Evolutionary conservation across 2,329 filamentous ascomycete genomes (phyloP), one percentile per base, ranked within the genome.

Genomic region (Exserohilum rostratum): DNA sequence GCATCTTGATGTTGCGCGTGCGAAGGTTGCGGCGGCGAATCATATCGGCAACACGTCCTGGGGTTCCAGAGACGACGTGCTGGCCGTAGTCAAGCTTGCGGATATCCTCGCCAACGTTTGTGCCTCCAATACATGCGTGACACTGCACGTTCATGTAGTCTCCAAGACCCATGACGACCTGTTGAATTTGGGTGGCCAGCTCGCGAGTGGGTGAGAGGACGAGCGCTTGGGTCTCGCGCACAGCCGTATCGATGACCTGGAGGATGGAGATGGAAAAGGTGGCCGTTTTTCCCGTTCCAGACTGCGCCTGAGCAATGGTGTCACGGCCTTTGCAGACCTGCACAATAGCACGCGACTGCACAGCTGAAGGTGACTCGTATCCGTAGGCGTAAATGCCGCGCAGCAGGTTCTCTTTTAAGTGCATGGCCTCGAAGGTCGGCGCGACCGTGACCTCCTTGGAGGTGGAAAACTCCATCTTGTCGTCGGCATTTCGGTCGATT

Each of bases 91-190:
- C 92, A 58, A 99, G 90, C 80, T 96, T 96, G 76, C 91, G 89
- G 67, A 99, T 99, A 74, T 99, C 95, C 75, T 98, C 95, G 67
- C 95, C 92, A 33, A 99, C 93, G 72, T 96, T 98, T 65, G 95
- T 99, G 57, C 95, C 95, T 65, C 95, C 95, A 70, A 99, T 98
- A 78, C 95, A 99, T 55, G 95, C 93, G 71, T 99, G 95, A 80
- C 95, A 99, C 79, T 99, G 93, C 3, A 99, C 91, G 74, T 97
- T 97, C 95, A 99, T 98, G 83, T 97, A 99, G 78, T 99, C 95
- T 64, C 95, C 95, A n/a, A 99, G 86, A n/a, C 95, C 95, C 87
- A 98, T 96, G 67, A 99, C 90, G 55, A 99, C 95, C 31, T 91
- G 96, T 79, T 99, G 95, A 63, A 99, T 99, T 79, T 99, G 95